Evolutionary conservation across 2,329 filamentous ascomycete genomes (phyloP), one percentile per base, ranked within the genome.

Genomic region (Trichoderma sp.): DNA sequence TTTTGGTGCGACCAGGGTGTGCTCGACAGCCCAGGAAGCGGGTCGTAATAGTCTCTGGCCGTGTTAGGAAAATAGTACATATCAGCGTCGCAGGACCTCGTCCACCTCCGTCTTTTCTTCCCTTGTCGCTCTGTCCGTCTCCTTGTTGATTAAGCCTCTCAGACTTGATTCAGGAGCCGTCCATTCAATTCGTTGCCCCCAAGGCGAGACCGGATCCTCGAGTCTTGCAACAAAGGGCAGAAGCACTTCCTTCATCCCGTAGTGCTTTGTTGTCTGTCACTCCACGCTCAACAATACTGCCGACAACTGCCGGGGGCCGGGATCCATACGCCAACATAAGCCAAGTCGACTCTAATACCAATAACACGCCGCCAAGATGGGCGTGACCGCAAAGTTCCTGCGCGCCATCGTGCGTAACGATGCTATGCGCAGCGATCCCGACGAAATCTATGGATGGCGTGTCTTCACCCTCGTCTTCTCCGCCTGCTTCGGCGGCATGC

Each of bases 361-460:
- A n/a, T n/a, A n/a, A n/a, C n/a, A n/a, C 29, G 29, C 22, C 53
- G 10, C 25, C 58, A 54, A 42, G 64, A 84, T 85, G 77, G 80
- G 79, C 68, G 78, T 81, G 66, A 71, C 75, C 19, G 76, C 75
- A 53, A 77, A 73, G 64, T 75, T 89, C 71, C 82, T 90, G 67
- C 82, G 81, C 72, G 80, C 79, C 72, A 81, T 90, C 74, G 84
- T 90, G 72, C 86, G 86, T 78, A 92, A 92, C 81, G 88, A 92
- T 76, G 87, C 90, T 53, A 91, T 92, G 86, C 88, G 84, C 74
- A 78, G 80, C 39, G 89, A 92, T 69, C 89, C 89, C 19, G 81
- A 84, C 22, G 85, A 90, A 75, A 88, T 91, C 68, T 91, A 91
- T 78, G 88, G 88, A 74, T 91, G 89, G 89, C 84, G 89, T 67